Base-by-base conservation (phyloP, 805 yeast genomes). In the Priceomyces castillae region DNA sequence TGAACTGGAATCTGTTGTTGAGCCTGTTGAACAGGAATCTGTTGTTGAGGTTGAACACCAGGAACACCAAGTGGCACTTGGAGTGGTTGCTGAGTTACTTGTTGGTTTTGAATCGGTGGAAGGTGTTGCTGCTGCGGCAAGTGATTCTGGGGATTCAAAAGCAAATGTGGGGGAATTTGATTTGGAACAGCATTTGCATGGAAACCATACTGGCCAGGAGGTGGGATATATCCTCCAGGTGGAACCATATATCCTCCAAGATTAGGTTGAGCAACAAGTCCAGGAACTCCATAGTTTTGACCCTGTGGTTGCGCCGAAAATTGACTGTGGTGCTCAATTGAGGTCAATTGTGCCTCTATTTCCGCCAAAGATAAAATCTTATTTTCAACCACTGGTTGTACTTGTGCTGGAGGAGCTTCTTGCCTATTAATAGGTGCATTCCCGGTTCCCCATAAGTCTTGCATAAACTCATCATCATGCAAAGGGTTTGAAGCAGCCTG, bases 331-430 rank as follows among this genome's bases (percentile, higher is more conserved):
- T 55, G 55, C 44, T 67, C 75, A 43, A 74, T 70, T 4, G 76
- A 72, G 46, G 81, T 69, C 58, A 84, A 70, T 54, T 81, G 88
- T 7, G 95, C 88, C 65, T 90, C 96, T 50, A 90, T 78, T 54
- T 90, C 95, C 59, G 86, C 92, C 60, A 88, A 71, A 9, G 96
- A 84, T 52, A 86, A 64, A 17, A 84, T 74, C 53, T 75, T 76
- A 52, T 71, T 71, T 41, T 66, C 71, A 25, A 9, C 40, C 16
- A 38, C 42, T 16, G 37, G 50, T 33, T 25, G 56, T 9, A 34
- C 26, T 31, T 36, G 54, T n/a, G 42, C 54, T 38, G 47, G 62
- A n/a, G 35, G 37, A 14, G 41, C 39, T 12, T 53, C 58, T 17
- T 47, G 62, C 37, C 67, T 67, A 23, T 74, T 22, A 9, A 42